Evolutionary conservation across 306 rosid genomes (phyloP), one percentile per base, ranked within the genome.

Genomic region (Inga laurina): DNA sequence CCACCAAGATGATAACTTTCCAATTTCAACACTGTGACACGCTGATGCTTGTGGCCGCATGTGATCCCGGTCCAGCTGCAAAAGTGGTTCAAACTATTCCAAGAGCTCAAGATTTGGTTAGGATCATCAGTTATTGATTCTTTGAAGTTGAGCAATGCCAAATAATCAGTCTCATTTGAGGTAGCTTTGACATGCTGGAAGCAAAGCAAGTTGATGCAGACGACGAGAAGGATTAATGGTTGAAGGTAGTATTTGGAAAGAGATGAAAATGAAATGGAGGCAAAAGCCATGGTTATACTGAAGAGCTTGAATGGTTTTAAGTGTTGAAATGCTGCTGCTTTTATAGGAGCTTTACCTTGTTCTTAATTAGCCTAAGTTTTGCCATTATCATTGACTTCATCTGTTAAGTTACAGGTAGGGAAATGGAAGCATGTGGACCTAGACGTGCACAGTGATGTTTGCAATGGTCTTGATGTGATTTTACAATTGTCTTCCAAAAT

Each of bases 111-210:
- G 27, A 39, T 39, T 3, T 68, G 1, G 1, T 35, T 0, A 4
- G 75, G 75, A 43, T 70, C 52, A 70, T n/a, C 12, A 7, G 54
- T 9, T 41, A 71, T 71, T 21, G 75, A 43, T n/a, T 13, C 75
- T 44, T 71, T 11, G 44, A 71, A n/a, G 56, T 41, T 71, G 54
- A 71, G 54, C 19, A 44, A 6, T 10, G 75, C 84, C 34, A 81
- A 68, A 10, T 5, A 74, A 77, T 77, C 82, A 3, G 61, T 59
- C 27, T 85, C 79, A 9, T 77, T 80, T 59, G 78, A 48, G 7
- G 61, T 10, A 7, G 24, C 39, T 73, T 7, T 27, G 0, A 3
- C 15, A 46, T 14, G 14, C 6, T 46, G 43, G 5, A 71, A 22
- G 34, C 54, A 71, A 24, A 71, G 21, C 4, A 22, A 71, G 56